A percentile compares a stretch with the other conserved stretches of the same genome.
Conservation (phyloP, 179 eudicot species). For the Drosera spatulata region DNA sequence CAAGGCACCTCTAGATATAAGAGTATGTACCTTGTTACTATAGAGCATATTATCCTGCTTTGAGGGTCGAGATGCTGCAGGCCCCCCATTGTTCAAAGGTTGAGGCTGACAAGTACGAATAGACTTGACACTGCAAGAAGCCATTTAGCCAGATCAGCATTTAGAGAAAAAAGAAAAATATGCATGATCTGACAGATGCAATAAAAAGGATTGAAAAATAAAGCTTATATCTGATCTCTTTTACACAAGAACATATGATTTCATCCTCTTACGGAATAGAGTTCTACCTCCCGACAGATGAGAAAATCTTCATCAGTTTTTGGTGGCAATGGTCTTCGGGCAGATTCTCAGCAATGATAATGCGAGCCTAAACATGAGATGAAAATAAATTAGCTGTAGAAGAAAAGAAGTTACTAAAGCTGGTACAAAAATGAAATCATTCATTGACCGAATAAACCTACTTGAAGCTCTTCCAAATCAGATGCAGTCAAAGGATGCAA, state of each 20-base stretch:
- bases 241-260: background rate
- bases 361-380: conserved; percentile 27
- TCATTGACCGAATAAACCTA: conserved; percentile 19
- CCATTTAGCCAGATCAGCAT: conserved; percentile 6
- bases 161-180: background rate
- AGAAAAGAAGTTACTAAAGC: too few relatives aligned
- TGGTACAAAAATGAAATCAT: too few relatives aligned
- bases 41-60: conserved; percentile 25
- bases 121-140: conserved; percentile 31
- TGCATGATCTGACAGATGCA: too few relatives aligned
- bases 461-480: conserved; percentile 95
- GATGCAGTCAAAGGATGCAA: conserved; percentile 61
- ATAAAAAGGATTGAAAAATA: too few relatives aligned
- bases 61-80: conserved; percentile 31
- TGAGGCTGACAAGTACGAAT: too few relatives aligned
- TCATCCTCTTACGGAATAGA: too few relatives aligned
- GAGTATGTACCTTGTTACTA: conserved; percentile 28
- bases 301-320: conserved; percentile 43
- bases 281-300: conserved; percentile 42
- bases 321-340: conserved; percentile 51
- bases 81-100: conserved; percentile 25
- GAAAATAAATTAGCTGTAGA: too few relatives aligned
- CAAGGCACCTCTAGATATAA: too few relatives aligned
- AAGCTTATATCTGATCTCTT: too few relatives aligned
- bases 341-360: conserved; percentile 37